A percentile compares a stretch with the other conserved stretches of the same genome.
phyloP scores from a whole-genome alignment of 2,329 filamentous ascomycete species.

The Monosporascus sp. region DNA sequence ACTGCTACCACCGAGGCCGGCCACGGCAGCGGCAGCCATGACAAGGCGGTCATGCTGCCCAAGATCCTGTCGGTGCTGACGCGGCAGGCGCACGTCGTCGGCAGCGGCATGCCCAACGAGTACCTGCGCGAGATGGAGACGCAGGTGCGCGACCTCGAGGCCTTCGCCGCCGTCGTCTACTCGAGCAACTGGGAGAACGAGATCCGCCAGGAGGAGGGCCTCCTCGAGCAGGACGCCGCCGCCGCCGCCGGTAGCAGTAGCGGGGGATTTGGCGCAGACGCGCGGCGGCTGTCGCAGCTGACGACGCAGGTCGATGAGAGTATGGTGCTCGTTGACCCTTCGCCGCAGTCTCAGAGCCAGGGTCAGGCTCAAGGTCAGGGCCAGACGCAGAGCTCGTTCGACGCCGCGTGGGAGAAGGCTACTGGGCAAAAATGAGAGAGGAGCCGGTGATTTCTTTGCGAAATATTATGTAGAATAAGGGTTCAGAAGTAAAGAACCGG shows the following conservation, averaged over 20 bases:
- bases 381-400: conserved; percentile 44
- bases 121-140: conserved; percentile 69
- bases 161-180: conserved; percentile 82
- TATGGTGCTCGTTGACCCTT: conserved; percentile 44
- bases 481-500: too few relatives aligned
- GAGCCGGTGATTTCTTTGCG: too few relatives aligned
- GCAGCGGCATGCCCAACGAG: conserved; percentile 67
- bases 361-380: conserved; percentile 5
- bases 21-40: conserved; percentile 28
- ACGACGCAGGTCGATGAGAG: conserved; percentile 38
- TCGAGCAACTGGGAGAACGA: conserved; percentile 75
- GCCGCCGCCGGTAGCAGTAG: conserved; percentile 4
- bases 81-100: conserved; percentile 84
- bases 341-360: background rate
- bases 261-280: conserved; percentile 1
- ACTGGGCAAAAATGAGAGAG: conserved; percentile 29
- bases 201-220: conserved; percentile 43
- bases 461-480: too few relatives aligned
- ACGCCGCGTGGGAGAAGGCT: conserved; percentile 67
- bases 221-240: conserved; percentile 14
- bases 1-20: conserved; percentile 7
- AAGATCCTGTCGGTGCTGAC: conserved; percentile 87
- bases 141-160: conserved; percentile 67
- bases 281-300: conserved; percentile 4
- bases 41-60: conserved; percentile 67